Base-by-base conservation (phyloP, 495 filamentous ascomycete species). In the Neurospora cerealis region DNA sequence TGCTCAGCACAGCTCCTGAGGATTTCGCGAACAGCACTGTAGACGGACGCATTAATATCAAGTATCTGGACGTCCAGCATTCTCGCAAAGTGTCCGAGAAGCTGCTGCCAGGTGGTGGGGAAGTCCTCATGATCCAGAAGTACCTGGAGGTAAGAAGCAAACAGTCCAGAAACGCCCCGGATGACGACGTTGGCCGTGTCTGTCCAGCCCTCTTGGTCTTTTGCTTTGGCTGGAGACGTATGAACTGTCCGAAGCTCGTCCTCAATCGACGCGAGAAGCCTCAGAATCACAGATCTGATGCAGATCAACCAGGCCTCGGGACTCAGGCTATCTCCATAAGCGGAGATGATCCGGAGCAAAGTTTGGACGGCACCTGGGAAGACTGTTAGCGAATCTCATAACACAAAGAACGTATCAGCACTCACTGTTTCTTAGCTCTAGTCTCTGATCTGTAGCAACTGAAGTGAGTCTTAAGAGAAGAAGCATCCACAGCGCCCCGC, bases 261-360 rank as follows among this genome's bases (percentile, higher is more conserved):
- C 73, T 88, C 85, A n/a, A 88, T 84, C 0, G 86, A 87, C 0
- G 85, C 81, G 15, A 96, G 83, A 85, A 97, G 89, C 48, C 87
- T 87, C 77, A 95, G 93, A 10, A 97, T 85, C 9, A 97, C 91
- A 11, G 89, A 88, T 72, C 91, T 90, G 69, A 97, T 87, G 79
- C 93, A 97, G 69, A 94, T 85, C 41, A 89, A 90, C 95, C 94
- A 97, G 13, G 94, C 91, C 76, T 91, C 87, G 0, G 92, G 88
- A 13, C 88, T 89, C 15, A 98, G 86, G 70, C 91, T 90, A 77
- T 95, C 93, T 37, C 92, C 94, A 73, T 94, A 94, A 5, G 93
- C 94, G 81, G 96, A 93, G 75, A 98, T 94, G 70, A 98, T 98
- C 44, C 94, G 87, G 72, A 98, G 88, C 19, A 98, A 83, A 0